Conservation (phyloP, 768 basidiomycete genomes). For the Lactarius indigo region DNA sequence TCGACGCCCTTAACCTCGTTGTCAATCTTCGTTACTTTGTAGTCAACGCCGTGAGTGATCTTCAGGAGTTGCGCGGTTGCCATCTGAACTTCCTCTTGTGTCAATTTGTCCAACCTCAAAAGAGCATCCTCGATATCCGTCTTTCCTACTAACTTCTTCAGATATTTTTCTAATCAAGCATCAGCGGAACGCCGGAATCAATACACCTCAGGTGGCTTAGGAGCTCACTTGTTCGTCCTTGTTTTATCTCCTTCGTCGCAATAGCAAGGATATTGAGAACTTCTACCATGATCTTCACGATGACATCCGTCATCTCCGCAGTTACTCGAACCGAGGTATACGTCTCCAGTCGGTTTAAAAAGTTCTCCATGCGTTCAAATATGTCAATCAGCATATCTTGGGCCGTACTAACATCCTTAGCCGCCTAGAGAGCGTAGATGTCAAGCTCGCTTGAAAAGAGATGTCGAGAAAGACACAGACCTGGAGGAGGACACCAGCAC, state of each 20-base stretch:
- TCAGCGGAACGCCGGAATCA: background rate
- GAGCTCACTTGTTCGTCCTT: background rate
- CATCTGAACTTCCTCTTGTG: background rate
- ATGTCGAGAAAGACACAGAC: background rate
- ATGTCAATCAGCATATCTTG: background rate
- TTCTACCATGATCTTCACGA: constrained; percentile 3
- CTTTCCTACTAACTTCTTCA: background rate
- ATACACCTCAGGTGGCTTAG: too few species aligned
- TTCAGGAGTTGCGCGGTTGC: background rate
- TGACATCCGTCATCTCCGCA: background rate
- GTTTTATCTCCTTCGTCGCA: constrained; percentile 4
- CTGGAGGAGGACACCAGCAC: background rate
- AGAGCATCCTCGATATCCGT: background rate
- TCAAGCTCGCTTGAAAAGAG: background rate
- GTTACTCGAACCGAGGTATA: background rate
- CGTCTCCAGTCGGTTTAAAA: background rate
- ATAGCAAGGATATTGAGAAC: background rate
- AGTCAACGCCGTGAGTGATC: background rate
- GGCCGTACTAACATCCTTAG: background rate
- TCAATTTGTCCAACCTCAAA: background rate
- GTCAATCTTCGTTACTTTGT: background rate
- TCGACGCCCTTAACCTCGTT: background rate
- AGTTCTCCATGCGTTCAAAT: background rate
- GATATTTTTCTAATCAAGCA: background rate
- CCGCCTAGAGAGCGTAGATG: background rate